Conservation (phyloP, 306 rosid species). For the Hylodesmum podocarpum region DNA sequence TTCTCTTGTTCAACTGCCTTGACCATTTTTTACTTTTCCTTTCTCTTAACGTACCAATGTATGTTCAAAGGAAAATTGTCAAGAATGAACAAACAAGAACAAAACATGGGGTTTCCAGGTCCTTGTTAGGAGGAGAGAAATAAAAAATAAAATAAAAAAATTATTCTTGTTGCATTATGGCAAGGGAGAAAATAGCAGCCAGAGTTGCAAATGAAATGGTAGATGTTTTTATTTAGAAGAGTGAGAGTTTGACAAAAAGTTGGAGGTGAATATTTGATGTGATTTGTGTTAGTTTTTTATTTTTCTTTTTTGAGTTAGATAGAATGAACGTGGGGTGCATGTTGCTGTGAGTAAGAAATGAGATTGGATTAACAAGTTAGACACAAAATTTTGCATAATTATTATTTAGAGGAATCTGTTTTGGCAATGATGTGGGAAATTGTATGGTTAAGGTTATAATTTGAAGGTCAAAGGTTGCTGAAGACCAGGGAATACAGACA, state of each 20-base stretch:
- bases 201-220: conserved; percentile 32
- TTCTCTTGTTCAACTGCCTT: conserved; percentile 49
- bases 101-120: conserved; percentile 37
- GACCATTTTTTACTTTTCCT: conserved; percentile 37
- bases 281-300: conserved; percentile 11
- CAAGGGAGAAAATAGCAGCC: conserved; percentile 30
- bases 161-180: conserved; percentile 4
- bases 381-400: background rate
- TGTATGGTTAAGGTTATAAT: conserved; percentile 61
- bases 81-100: conserved; percentile 37
- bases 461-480: conserved; percentile 59
- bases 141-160: background rate
- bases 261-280: conserved; percentile 48
- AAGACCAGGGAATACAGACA: conserved; percentile 42
- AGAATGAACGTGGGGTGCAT: conserved; percentile 81
- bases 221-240: conserved; percentile 21
- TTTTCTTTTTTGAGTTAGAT: conserved; percentile 39
- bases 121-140: conserved; percentile 19
- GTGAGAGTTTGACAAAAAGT: conserved; percentile 44
- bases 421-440: conserved; percentile 12
- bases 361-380: conserved; percentile 34
- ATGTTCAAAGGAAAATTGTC: conserved; percentile 24
- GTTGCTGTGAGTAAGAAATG: conserved; percentile 41
- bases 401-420: conserved; percentile 21
- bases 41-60: background rate